Base-by-base conservation (phyloP, 805 yeast species). In the Myxozyma melibiosi region DNA sequence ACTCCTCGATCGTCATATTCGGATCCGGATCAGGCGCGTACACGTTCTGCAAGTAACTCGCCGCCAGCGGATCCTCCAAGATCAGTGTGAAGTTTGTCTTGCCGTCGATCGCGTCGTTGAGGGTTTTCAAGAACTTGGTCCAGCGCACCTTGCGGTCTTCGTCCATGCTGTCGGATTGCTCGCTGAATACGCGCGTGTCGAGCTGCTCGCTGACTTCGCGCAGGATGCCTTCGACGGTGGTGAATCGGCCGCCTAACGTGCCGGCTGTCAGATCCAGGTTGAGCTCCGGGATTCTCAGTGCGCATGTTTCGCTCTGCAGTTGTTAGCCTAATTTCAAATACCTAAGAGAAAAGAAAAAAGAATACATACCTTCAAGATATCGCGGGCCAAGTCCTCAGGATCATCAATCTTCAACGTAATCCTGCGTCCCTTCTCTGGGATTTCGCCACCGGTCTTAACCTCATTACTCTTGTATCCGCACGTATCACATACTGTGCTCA, bases 21-120 rank as follows among this genome's bases (percentile, higher is more conserved):
- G 99, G 99, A 74, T 94, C 99, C 40, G 82, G 82, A 74, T 94
- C 99, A 27, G 99, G 99, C 34, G 99, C 99, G 70, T 91, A 94
- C n/a, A 92, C 94, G 70, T 94, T 94, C 74, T 94, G 99, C 62
- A 94, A 87, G 69, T 94, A 94, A 0, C 97, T 90, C 3, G 96
- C 86, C 18, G 97, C 96, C 67, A 94, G 75, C 5, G 99, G 99
- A 73, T 94, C 99, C 63, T 84, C 90, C 95, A 94, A 87, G 40
- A 82, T 71, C 34, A 94, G 80, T 0, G 97, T 92, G 74, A 94
- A 91, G 55, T 85, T 83, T 44, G 82, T 76, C 63, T 87, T 83
- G 43, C 98, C 99, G 27, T 80, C 87, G 53, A 86, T 77, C 13
- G 97, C 98, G 43, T 82, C 81, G 63, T 87, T 84, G 66, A 94